Conservation (phyloP, 108 stramenopile species). For the Cafeteria roenbergensis region DNA sequence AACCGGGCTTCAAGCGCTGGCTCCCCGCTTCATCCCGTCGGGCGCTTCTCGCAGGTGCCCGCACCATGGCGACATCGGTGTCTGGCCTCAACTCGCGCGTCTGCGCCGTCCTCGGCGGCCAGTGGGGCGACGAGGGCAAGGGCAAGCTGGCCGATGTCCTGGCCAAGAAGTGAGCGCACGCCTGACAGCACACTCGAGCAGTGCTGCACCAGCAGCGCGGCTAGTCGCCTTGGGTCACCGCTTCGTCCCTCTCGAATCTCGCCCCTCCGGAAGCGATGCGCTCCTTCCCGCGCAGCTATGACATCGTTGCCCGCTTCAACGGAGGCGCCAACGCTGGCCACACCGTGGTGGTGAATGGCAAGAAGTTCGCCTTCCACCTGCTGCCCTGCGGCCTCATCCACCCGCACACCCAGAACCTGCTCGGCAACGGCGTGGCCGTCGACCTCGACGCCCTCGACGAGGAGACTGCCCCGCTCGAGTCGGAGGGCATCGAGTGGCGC, state of each 20-base stretch:
- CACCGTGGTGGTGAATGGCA: conserved; percentile 79
- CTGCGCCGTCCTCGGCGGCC: conserved; percentile 69
- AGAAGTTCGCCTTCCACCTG: conserved; percentile 97
- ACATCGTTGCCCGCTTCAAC: conserved; percentile 85
- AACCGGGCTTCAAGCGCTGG: no score
- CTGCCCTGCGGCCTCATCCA: conserved; percentile 88
- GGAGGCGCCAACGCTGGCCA: conserved; percentile 90
- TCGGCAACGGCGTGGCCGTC: conserved; percentile 84
- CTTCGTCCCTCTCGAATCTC: not conserved
- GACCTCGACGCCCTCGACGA: conserved; percentile 79
- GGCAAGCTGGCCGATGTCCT: conserved; percentile 95
- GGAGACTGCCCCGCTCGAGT: conserved; percentile 66
- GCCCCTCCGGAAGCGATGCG: conserved; percentile 5
- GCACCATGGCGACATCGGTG: no score
- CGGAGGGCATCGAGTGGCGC: conserved; percentile 55
- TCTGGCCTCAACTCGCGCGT: conserved; percentile 16
- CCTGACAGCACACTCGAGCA: no score
- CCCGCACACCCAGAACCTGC: conserved; percentile 65
- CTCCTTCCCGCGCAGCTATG: conserved; percentile 51
- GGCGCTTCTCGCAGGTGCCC: no score
- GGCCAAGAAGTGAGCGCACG: conserved; percentile 36
- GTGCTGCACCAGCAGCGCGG: not conserved
- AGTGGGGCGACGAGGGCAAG: conserved; percentile 99
- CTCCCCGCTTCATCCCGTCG: no score
- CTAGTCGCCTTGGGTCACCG: not conserved